Percentiles rank a stretch among this genome's conserved stretches.
These are phyloP conservation scores for Falciphora oryzae DNA, from an alignment of 2,329 filamentous ascomycete species.

Conservation along the genomic window DNA sequence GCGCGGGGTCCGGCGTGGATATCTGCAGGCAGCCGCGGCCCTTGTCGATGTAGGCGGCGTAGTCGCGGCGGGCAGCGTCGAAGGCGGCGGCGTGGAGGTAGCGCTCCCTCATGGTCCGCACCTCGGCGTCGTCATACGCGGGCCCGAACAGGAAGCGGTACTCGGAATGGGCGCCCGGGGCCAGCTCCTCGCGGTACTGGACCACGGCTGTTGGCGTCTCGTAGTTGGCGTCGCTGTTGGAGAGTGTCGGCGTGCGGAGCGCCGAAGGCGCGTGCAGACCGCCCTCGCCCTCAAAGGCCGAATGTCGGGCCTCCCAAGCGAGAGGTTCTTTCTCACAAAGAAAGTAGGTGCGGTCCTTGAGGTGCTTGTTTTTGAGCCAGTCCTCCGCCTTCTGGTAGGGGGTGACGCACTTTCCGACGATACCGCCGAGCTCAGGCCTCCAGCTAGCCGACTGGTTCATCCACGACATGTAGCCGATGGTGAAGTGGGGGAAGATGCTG, in stretches of 20 bases:
- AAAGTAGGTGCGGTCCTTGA: slow-evolving; percentile 52
- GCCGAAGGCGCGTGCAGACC: slow-evolving; percentile 46
- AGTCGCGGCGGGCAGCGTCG: slow-evolving; percentile 36
- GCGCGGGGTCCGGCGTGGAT: slow-evolving; percentile 46
- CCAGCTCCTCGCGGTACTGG: slow-evolving; percentile 41
- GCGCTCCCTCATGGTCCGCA: slow-evolving; percentile 35
- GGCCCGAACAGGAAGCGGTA: slow-evolving; percentile 52
- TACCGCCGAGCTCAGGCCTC: slow-evolving; percentile 39
- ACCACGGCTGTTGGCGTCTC: slow-evolving; percentile 49
- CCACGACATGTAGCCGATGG: slow-evolving; percentile 56
- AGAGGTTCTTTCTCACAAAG: slow-evolving; percentile 44
- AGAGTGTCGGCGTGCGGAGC: slow-evolving; percentile 28
- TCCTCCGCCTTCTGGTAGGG: slow-evolving; percentile 53
- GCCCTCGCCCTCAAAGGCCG: slow-evolving; percentile 50
- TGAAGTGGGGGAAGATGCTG: slow-evolving; percentile 51
- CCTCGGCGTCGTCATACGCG: slow-evolving; percentile 45
- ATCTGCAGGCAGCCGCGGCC: slow-evolving; percentile 42
- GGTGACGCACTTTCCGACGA: slow-evolving; percentile 47
- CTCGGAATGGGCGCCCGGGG: slow-evolving; percentile 32
- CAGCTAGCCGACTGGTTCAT: slow-evolving; percentile 55
- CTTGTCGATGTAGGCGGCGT: slow-evolving; percentile 43
- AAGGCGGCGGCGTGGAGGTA: slow-evolving; percentile 47
- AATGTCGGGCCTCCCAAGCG: slow-evolving; percentile 47
- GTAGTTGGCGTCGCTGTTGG: slow-evolving; percentile 44
- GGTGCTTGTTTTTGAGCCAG: slow-evolving; percentile 50